Conservation (phyloP, 176 grass and related monocot genomes). For the Carex pumila region DNA sequence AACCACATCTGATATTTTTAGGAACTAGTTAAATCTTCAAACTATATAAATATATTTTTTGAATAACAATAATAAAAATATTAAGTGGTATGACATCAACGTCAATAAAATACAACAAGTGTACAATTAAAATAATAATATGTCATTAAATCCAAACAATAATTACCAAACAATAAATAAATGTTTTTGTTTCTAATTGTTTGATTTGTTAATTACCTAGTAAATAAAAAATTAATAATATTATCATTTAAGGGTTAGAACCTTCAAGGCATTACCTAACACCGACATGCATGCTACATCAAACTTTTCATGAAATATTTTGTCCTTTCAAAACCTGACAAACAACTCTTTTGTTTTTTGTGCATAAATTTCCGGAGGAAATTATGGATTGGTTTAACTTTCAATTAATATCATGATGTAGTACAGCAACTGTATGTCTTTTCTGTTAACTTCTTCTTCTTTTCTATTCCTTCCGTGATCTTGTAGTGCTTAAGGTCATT, state of each 20-base stretch:
- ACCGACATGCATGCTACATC: not conserved
- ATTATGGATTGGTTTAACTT: not conserved
- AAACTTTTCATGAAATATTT: not conserved
- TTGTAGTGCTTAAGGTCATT: too few species aligned
- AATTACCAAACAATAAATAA: not conserved
- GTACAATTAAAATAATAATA: not conserved
- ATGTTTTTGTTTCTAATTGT: not conserved
- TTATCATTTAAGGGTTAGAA: not conserved
- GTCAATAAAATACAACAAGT: not conserved
- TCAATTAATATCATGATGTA: too few species aligned
- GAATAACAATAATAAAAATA: too few species aligned
- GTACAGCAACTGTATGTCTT: not conserved
- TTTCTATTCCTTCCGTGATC: not conserved
- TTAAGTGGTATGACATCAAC: not conserved
- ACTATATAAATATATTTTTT: too few species aligned
- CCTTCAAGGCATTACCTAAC: not conserved
- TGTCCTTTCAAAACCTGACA: not conserved
- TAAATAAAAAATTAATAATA: not conserved
- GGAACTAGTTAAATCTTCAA: not conserved
- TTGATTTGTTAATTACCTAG: too few species aligned
- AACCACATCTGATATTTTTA: not conserved
- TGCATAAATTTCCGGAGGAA: not conserved
- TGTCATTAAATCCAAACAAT: not conserved
- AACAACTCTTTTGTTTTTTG: not conserved
- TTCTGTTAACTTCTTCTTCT: not conserved